Conservation (phyloP, 148 eudicot species). For the Vaccinium darrowii region DNA sequence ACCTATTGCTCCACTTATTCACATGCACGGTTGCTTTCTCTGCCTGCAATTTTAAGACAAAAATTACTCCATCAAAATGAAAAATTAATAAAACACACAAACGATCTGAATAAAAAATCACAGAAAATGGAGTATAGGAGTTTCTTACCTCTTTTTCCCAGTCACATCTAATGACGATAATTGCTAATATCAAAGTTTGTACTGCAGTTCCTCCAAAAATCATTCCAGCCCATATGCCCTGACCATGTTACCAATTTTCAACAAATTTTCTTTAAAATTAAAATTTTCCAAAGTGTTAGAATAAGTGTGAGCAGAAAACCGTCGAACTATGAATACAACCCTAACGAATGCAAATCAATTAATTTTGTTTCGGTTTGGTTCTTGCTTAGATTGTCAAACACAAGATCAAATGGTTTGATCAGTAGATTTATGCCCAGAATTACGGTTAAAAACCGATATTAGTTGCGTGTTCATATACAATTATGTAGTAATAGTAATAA, state of each 20-base stretch:
- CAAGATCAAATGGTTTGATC: too few species aligned
- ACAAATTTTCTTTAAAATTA: neutral
- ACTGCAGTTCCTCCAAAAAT: conserved; percentile 59
- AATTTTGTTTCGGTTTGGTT: too few species aligned
- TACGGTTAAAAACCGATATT: too few species aligned
- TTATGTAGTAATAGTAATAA: too few species aligned
- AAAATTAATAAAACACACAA: neutral
- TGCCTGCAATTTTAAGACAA: conserved; percentile 37
- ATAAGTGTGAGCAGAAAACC: too few species aligned
- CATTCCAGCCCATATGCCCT: conserved; percentile 77
- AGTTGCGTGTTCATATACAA: too few species aligned
- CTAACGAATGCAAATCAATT: too few species aligned
- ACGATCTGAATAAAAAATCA: neutral
- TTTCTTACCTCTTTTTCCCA: conserved; percentile 61
- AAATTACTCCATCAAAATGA: neutral
- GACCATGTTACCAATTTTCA: neutral
- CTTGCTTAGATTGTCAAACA: too few species aligned
- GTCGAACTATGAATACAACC: too few species aligned
- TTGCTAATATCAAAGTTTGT: conserved; percentile 46
- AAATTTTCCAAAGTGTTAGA: too few species aligned
- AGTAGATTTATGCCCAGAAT: too few species aligned
- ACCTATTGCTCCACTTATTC: conserved; percentile 31
- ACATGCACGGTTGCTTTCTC: conserved; percentile 40
- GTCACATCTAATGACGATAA: conserved; percentile 45
- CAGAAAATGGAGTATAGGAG: neutral